Percentiles rank a stretch among this genome's conserved stretches.
phyloP scores from a whole-genome alignment of 495 filamentous ascomycete species.

The Rhypophila decipiens region DNA sequence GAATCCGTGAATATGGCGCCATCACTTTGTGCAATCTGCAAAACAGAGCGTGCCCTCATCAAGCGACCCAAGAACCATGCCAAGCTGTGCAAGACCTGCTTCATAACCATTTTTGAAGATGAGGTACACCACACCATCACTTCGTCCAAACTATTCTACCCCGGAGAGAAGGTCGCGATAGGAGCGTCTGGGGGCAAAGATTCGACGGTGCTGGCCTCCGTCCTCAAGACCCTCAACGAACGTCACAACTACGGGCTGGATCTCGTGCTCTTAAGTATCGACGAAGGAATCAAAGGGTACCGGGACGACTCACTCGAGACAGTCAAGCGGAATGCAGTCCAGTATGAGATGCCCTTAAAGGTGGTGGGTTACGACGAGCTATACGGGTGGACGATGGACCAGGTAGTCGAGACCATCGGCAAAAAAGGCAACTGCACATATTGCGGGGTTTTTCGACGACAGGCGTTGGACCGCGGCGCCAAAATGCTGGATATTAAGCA shows the following conservation, averaged over 20 bases:
- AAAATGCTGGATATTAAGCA: constrained; percentile 82
- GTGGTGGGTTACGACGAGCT: constrained; percentile 91
- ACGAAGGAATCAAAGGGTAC: constrained; percentile 96
- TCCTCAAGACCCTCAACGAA: constrained; percentile 91
- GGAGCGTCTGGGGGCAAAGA: constrained; percentile 97
- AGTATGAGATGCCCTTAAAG: constrained; percentile 84
- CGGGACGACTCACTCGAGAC: constrained; percentile 93
- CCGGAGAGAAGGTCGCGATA: constrained; percentile 85
- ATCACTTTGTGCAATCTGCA: constrained; percentile 65
- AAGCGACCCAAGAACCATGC: constrained; percentile 89
- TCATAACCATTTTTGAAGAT: constrained; percentile 78
- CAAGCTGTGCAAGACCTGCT: constrained; percentile 86
- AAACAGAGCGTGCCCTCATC: constrained; percentile 71
- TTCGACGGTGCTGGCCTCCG: constrained; percentile 89
- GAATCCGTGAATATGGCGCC: constrained; percentile 38
- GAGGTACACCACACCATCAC: constrained; percentile 93
- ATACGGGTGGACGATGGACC: constrained; percentile 99
- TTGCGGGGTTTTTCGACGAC: constrained; percentile 91
- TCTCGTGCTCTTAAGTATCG: constrained; percentile 81
- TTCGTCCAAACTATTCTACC: constrained; percentile 66
- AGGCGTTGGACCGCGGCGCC: constrained; percentile 90
- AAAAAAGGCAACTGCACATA: constrained; percentile 99
- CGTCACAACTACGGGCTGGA: constrained; percentile 81
- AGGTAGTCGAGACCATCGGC: constrained; percentile 89
- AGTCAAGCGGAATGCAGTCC: constrained; percentile 84